Conservation (phyloP, 768 basidiomycete species). For the Calocybe cyanea region DNA sequence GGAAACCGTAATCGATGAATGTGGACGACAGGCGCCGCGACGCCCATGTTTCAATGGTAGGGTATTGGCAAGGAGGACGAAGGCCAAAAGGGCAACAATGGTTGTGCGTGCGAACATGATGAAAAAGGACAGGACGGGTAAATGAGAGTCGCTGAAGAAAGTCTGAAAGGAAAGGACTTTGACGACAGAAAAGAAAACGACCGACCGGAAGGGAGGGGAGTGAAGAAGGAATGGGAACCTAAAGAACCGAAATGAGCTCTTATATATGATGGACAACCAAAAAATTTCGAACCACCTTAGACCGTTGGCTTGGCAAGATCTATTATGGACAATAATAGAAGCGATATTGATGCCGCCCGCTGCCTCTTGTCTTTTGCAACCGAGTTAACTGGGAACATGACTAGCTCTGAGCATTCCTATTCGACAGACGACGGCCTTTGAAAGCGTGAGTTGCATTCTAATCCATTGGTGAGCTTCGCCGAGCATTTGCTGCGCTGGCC, state of each 20-base stretch:
- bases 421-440: too few relatives aligned
- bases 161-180: conserved; percentile 15
- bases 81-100: conserved; percentile 20
- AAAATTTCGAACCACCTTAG: conserved; percentile 1
- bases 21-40: conserved; percentile 11
- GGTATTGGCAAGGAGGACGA: conserved; percentile 21
- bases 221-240: neutral
- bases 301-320: neutral
- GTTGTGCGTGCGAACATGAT: conserved; percentile 20
- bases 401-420: too few relatives aligned
- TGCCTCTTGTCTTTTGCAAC: too few relatives aligned
- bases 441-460: too few relatives aligned
- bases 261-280: conserved; percentile 4
- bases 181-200: conserved; percentile 16
- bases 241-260: neutral
- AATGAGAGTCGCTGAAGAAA: conserved; percentile 13
- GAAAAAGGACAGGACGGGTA: conserved; percentile 12
- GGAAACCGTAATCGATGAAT: conserved; percentile 2
- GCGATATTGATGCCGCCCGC: neutral
- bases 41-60: conserved; percentile 16
- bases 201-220: conserved; percentile 10
- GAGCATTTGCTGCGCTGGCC: too few relatives aligned
- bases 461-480: too few relatives aligned
- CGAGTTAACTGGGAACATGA: too few relatives aligned
- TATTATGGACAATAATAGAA: neutral